Evolutionary conservation across 495 filamentous ascomycete species (phyloP).

Genomic region (Gamarada debralockiae): DNA sequence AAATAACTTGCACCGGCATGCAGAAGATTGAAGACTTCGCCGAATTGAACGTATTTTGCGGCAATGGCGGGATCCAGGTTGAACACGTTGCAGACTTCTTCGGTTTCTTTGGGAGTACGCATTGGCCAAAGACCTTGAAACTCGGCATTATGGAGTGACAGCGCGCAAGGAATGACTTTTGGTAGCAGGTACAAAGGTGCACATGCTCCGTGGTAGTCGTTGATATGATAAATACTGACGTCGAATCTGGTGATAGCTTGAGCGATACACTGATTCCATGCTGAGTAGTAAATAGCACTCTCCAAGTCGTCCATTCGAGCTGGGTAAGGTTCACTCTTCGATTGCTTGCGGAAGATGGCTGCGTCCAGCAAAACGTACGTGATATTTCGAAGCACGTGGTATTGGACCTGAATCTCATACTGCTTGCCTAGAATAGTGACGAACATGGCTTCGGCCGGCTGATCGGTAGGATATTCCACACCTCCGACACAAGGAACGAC

Average conservation of each 20-base stretch:
- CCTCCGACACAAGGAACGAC: conserved; percentile 73
- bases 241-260: conserved; percentile 56
- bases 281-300: conserved; percentile 67
- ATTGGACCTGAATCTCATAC: conserved; percentile 64
- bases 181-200: conserved; percentile 70
- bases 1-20: conserved; percentile 72
- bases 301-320: conserved; percentile 73
- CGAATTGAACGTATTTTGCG: conserved; percentile 61
- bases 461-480: conserved; percentile 60
- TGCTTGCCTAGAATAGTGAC: conserved; percentile 61
- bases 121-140: conserved; percentile 75
- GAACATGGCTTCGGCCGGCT: conserved; percentile 57
- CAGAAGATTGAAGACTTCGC: conserved; percentile 67
- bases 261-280: conserved; percentile 72
- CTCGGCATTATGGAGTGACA: conserved; percentile 66
- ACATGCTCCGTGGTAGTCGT: conserved; percentile 74
- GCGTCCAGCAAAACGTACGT: conserved; percentile 71
- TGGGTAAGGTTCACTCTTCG: conserved; percentile 63
- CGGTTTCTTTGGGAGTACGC: conserved; percentile 60
- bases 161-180: conserved; percentile 34
- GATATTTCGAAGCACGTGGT: conserved; percentile 62
- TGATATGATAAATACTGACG: conserved; percentile 74
- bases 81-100: conserved; percentile 70
- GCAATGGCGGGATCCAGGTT: conserved; percentile 51
- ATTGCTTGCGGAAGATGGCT: conserved; percentile 65